Evolutionary conservation across 225 moss, liverwort and hornwort genomes (phyloP).

Genomic region (Lunularia cruciata): DNA sequence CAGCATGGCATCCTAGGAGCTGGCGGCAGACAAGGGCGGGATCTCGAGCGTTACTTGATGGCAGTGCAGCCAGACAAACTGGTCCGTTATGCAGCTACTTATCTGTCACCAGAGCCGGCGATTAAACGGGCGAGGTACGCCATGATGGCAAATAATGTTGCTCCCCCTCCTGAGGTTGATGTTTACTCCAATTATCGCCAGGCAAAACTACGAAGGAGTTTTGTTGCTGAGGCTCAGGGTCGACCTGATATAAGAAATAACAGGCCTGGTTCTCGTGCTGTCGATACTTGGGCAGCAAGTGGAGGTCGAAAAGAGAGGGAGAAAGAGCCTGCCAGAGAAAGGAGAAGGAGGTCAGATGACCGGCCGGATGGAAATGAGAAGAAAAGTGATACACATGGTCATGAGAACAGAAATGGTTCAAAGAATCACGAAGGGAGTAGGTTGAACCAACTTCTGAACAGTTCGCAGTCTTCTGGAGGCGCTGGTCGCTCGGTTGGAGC

Average conservation of each 20-base stretch:
- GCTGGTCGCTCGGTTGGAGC: neutral
- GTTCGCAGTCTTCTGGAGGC: constrained; percentile 16
- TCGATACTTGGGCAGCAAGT: constrained; percentile 9
- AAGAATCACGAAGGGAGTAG: constrained; percentile 17
- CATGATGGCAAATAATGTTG: constrained; percentile 19
- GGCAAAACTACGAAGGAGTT: constrained; percentile 33
- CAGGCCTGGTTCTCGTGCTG: neutral
- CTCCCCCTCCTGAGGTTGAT: constrained; percentile 27
- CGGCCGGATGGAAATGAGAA: neutral
- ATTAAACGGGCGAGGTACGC: constrained; percentile 8
- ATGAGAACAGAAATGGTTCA: neutral
- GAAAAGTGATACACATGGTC: neutral
- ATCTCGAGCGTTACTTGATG: constrained; percentile 40
- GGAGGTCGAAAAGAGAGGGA: constrained; percentile 16
- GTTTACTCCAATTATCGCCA: constrained; percentile 42
- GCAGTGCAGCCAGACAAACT: constrained; percentile 43
- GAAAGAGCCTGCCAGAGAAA: constrained; percentile 18
- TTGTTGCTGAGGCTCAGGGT: neutral
- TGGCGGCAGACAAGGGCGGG: constrained; percentile 20
- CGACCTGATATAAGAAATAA: neutral
- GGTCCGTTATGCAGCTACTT: constrained; percentile 33
- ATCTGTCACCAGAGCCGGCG: constrained; percentile 36
- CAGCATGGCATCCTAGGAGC: constrained; percentile 26
- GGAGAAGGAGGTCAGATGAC: constrained; percentile 19
- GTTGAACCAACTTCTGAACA: neutral